Base-by-base conservation (phyloP, 805 yeast species). In the Jamesozyma jinghongensis region DNA sequence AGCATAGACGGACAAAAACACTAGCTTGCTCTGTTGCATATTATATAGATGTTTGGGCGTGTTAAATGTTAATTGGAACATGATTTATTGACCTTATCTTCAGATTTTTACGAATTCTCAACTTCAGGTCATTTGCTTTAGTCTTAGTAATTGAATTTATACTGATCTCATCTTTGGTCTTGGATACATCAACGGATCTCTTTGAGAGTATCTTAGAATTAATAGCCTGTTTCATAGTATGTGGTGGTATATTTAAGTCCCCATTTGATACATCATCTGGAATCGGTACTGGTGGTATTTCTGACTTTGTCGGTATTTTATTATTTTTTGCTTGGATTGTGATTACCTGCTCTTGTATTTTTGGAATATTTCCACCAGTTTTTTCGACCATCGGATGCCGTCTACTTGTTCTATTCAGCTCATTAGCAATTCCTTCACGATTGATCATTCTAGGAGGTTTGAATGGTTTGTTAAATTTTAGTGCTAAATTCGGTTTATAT, bases 381-480 rank as follows among this genome's bases (percentile, higher is more conserved):
- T 19, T 34, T 14, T 19, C 25, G 27, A 29, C 32, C n/a, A 14
- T 30, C 14, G 44, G 32, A 8, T 20, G 33, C 33, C 51, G 38
- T 19, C 39, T 38, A 14, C 37, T 44, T 14, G 50, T 48, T 32
- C 52, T 44, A 33, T 49, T 48, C 13, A 27, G 4, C 5, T 31
- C 28, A 13, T 30, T 25, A 11, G 13, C 22, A 10, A 19, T 29
- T 17, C 28, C 8, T 22, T 29, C 35, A n/a, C 20, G 14, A n/a
- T 35, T 12, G 17, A 45, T 20, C 38, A 37, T 42, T 41, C 52
- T 42, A 2, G 63, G 63, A 19, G 54, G 51, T 36, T 49, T 56
- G 36, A 59, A 59, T 12, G 62, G 64, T 40, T 39, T 48, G 36
- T 57, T 56, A 38, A 55, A 47, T 32, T 49, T 52, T 10, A 59